phyloP scores from a whole-genome alignment of 257 asterid genomes.

The Gentiana dahurica region DNA sequence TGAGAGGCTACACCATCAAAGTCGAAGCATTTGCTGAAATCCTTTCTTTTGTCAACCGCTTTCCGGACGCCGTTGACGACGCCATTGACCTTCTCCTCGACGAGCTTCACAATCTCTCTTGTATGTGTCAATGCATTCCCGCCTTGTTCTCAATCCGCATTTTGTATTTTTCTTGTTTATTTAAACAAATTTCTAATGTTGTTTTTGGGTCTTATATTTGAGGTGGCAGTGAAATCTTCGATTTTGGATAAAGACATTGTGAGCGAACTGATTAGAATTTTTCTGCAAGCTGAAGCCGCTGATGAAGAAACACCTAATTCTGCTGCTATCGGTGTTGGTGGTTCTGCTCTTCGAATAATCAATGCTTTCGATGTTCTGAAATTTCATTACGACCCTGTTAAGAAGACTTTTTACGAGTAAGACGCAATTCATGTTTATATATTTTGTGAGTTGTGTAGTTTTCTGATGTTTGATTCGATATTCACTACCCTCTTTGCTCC shows the following conservation, averaged over 20 bases:
- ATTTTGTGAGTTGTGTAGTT: background rate
- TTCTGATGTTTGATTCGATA: constrained; percentile 1
- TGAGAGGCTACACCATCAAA: constrained; percentile 82
- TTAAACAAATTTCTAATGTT: background rate
- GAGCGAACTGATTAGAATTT: constrained; percentile 38
- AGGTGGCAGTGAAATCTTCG: constrained; percentile 64
- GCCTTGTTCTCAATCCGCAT: background rate
- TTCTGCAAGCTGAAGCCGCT: constrained; percentile 55
- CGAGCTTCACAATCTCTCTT: constrained; percentile 47
- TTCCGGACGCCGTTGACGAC: constrained; percentile 52
- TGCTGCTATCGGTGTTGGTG: constrained; percentile 15
- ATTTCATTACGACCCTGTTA: constrained; percentile 64
- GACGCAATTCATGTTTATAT: constrained; percentile 5
- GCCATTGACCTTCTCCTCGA: constrained; percentile 77
- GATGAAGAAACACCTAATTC: constrained; percentile 49
- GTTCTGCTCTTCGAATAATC: constrained; percentile 55
- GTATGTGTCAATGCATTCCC: constrained; percentile 17
- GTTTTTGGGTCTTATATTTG: background rate
- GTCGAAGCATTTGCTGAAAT: constrained; percentile 70
- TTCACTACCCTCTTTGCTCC: background rate
- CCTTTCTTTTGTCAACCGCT: constrained; percentile 46
- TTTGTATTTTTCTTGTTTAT: no score
- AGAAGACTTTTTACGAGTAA: constrained; percentile 63
- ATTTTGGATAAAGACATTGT: constrained; percentile 72
- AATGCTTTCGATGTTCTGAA: constrained; percentile 75